phyloP scores from a whole-genome alignment of 805 yeast genomes.

The Yarrowia sp. region DNA sequence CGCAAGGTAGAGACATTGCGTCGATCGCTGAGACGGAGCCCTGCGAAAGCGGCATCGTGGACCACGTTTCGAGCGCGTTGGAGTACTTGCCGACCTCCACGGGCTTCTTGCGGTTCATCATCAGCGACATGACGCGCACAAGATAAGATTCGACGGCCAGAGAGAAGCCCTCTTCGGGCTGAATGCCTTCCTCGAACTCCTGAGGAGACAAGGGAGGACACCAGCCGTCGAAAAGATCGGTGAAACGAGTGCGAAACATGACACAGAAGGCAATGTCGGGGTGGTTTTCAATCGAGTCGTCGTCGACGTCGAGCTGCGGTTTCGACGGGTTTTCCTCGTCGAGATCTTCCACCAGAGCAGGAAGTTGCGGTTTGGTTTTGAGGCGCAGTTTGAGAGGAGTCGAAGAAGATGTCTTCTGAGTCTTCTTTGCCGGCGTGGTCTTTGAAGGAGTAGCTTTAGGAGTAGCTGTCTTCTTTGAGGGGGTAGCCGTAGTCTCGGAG shows the following conservation, averaged over 20 bases:
- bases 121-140: constrained; percentile 39
- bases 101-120: constrained; percentile 43
- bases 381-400: constrained; percentile 20
- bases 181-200: constrained; percentile 42
- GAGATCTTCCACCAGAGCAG: constrained; percentile 37
- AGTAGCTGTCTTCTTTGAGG: no score
- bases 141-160: constrained; percentile 38
- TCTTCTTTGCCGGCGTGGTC: not conserved
- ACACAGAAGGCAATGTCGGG: constrained; percentile 39
- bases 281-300: constrained; percentile 1
- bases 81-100: constrained; percentile 41
- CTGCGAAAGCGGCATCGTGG: constrained; percentile 34
- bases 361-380: constrained; percentile 34
- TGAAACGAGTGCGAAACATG: constrained; percentile 35
- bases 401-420: not conserved
- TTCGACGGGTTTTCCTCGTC: constrained; percentile 32
- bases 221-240: constrained; percentile 37
- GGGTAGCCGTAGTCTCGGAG: no score
- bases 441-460: not conserved
- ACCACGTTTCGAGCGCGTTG: constrained; percentile 43
- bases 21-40: constrained; percentile 35
- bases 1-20: constrained; percentile 12
- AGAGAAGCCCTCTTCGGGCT: constrained; percentile 30
- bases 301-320: constrained; percentile 33
- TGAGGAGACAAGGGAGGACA: constrained; percentile 42